A percentile compares a stretch with the other conserved stretches of the same genome.
These are phyloP conservation scores for Dimargaris cristalligena DNA, from an alignment of 192 early-diverging fungal species.

Conservation along the genomic window DNA sequence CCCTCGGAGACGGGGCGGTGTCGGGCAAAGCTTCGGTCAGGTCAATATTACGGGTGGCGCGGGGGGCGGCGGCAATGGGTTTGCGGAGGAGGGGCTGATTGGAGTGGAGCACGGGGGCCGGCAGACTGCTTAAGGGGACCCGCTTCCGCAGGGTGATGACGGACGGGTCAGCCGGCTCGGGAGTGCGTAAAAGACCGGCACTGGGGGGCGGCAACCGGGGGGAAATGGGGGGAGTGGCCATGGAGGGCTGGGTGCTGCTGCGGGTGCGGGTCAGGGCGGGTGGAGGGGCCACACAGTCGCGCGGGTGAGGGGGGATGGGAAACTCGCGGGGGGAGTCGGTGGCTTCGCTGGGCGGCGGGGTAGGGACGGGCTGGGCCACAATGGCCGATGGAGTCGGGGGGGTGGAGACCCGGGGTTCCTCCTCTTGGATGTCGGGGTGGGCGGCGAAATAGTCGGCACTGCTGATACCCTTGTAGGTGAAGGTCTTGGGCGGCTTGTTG, in stretches of 20 bases:
- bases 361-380: neutral
- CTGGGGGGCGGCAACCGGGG: neutral
- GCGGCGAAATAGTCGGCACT: slow-evolving; percentile 8
- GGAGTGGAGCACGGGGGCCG: neutral
- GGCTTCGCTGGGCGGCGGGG: neutral
- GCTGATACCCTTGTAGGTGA: slow-evolving; percentile 6
- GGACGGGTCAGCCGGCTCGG: neutral
- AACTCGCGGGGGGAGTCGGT: neutral
- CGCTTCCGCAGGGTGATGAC: slow-evolving; percentile 9
- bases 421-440: neutral
- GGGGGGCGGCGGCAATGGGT: neutral
- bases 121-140: slow-evolving; percentile 6
- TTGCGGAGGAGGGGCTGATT: neutral
- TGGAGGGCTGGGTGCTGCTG: slow-evolving; percentile 6
- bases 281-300: neutral
- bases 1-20: neutral
- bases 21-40: neutral
- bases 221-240: neutral
- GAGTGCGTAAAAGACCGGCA: neutral
- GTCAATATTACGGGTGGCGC: neutral
- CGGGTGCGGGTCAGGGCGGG: neutral
- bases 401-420: no score
- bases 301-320: neutral
- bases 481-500: slow-evolving; percentile 7
- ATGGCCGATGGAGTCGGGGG: neutral